These are phyloP conservation scores for Leccinum subgranulosum DNA, from an alignment of 768 basidiomycete genomes.

Conservation along the genomic window DNA sequence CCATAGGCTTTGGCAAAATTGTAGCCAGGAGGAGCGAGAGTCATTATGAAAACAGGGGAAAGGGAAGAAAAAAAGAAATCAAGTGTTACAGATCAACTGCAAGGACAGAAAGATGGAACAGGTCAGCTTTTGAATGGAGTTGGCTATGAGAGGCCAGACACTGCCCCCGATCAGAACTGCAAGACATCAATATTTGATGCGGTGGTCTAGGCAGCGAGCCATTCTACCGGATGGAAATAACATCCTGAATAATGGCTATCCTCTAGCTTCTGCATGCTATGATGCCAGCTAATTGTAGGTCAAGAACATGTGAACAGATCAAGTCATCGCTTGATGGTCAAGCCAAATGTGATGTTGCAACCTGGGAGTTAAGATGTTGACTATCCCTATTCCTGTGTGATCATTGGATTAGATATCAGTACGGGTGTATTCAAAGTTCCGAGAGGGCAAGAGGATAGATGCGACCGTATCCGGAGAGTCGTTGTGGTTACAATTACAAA, in stretches of 20 bases:
- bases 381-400: neutral
- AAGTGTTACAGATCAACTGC: conserved; percentile 22
- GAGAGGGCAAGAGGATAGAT: neutral
- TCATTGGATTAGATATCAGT: neutral
- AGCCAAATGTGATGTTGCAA: neutral
- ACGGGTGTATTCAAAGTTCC: neutral
- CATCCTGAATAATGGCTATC: neutral
- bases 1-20: conserved; percentile 24
- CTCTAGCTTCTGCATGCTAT: neutral
- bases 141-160: conserved; percentile 1
- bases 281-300: neutral
- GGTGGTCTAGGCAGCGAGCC: neutral
- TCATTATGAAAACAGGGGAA: conserved; percentile 9
- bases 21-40: conserved; percentile 14
- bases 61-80: neutral
- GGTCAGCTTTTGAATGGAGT: conserved; percentile 13
- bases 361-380: neutral
- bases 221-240: neutral
- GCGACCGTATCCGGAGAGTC: too few relatives aligned
- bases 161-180: conserved; percentile 2
- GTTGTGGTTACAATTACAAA: neutral
- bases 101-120: neutral
- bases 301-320: neutral
- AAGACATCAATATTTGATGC: neutral
- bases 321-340: neutral